Base-by-base conservation (phyloP, 2,329 filamentous ascomycete species). In the Fonsecaea pugnacius region DNA sequence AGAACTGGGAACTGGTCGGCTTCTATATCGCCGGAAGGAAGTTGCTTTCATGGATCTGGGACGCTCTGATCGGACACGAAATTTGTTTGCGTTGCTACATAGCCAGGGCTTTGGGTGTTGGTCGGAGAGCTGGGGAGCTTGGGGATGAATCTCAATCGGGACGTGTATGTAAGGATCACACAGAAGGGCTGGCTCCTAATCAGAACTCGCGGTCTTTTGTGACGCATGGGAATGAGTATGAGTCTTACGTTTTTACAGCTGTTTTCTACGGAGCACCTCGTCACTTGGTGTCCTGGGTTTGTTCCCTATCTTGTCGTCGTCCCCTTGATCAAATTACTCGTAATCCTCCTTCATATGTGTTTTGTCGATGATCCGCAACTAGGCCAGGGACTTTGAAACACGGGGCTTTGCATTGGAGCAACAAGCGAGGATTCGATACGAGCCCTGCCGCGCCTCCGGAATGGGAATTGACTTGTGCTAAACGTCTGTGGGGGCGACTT, bases 81-180 rank as follows among this genome's bases (percentile, higher is more conserved):
- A 59, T 66, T 56, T 59, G 63, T 43, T 51, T 62, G 59, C 38
- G 51, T 52, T 40, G 46, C 53, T 58, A 66, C 63, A 66, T 66
- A 66, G 59, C 60, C 63, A 51, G 36, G 43, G 59, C 58, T 62
- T 43, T 46, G 40, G 21, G 46, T 53, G 38, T 58, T 61, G 63
- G 43, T 58, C 46, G 10, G 54, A 63, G 30, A 50, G 50, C 43
- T 33, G 38, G 33, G 63, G 51, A 56, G 51, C 38, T 50, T 57
- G 58, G 54, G 43, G 56, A 58, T 21, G 50, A 60, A 55, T 62
- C 57, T 63, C 63, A 56, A 48, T 36, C 50, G 59, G 51, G 27
- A 56, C 50, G 32, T 56, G 58, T 56, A 60, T 59, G 54, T 59
- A 48, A 52, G 48, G 57, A 50, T 18, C 32, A 32, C 21, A 36